These are phyloP conservation scores for Chloranthus sessilifolius DNA, from an alignment of 164 flowering plant species.

Conservation along the genomic window DNA sequence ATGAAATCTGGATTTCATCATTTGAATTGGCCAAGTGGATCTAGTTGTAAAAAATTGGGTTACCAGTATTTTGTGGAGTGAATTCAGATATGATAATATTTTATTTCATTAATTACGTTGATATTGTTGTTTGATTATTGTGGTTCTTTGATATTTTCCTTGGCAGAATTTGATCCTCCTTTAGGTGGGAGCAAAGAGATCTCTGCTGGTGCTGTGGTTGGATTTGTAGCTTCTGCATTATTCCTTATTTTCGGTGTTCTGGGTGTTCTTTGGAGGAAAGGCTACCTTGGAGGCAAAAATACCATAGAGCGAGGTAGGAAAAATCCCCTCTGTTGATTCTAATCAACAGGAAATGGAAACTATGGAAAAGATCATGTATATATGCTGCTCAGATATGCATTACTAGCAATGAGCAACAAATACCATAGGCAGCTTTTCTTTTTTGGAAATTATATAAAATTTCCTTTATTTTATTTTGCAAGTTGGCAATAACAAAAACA, in stretches of 20 bases:
- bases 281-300: constrained; percentile 20
- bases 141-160: neutral
- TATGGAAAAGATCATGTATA: too few relatives aligned
- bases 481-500: too few relatives aligned
- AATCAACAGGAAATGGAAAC: too few relatives aligned
- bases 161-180: constrained; percentile 20
- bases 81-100: neutral
- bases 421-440: too few relatives aligned
- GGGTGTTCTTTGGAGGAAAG: constrained; percentile 47
- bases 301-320: constrained; percentile 18
- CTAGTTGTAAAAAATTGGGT: neutral
- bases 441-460: too few relatives aligned
- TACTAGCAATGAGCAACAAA: too few relatives aligned
- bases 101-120: neutral
- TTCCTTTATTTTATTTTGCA: too few relatives aligned
- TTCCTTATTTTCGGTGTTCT: constrained; percentile 15
- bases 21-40: neutral
- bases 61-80: neutral
- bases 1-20: too few relatives aligned
- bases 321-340: too few relatives aligned
- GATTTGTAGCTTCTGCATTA: constrained; percentile 24
- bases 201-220: constrained; percentile 28
- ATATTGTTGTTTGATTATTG: neutral
- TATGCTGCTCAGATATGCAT: too few relatives aligned
- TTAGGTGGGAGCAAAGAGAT: constrained; percentile 19